Conservation (phyloP, 208 protist species). For the Naegleria lovaniensis region DNA sequence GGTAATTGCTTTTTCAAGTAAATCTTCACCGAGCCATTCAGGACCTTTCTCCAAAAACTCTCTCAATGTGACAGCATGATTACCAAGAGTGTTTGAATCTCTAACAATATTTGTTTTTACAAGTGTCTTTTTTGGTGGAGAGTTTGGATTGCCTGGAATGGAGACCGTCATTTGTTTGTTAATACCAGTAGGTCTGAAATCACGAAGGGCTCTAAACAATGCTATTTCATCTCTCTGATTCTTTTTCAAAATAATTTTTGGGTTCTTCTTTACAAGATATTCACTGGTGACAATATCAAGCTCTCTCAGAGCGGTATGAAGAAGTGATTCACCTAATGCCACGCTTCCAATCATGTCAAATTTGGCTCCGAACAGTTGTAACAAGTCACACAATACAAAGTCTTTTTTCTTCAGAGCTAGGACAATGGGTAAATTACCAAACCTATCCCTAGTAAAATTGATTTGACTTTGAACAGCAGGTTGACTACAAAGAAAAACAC, state of each 20-base stretch:
- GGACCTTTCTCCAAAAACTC: background rate
- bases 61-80: background rate
- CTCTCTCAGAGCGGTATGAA: background rate
- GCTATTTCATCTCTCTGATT: background rate
- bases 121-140: background rate
- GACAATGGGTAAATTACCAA: background rate
- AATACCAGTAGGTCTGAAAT: background rate
- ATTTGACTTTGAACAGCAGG: background rate
- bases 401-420: background rate
- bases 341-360: background rate
- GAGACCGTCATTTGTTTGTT: background rate
- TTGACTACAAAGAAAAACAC: background rate
- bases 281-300: background rate
- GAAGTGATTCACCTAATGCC: background rate
- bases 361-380: background rate
- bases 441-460: background rate
- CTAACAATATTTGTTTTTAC: background rate
- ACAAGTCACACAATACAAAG: background rate
- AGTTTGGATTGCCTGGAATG: background rate
- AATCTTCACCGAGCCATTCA: background rate
- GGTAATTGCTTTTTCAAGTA: background rate
- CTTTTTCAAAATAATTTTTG: background rate
- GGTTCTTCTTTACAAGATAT: background rate
- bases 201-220: background rate
- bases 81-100: background rate